Conservation (phyloP, 805 yeast genomes). For the Suhomyces kilbournensis region DNA sequence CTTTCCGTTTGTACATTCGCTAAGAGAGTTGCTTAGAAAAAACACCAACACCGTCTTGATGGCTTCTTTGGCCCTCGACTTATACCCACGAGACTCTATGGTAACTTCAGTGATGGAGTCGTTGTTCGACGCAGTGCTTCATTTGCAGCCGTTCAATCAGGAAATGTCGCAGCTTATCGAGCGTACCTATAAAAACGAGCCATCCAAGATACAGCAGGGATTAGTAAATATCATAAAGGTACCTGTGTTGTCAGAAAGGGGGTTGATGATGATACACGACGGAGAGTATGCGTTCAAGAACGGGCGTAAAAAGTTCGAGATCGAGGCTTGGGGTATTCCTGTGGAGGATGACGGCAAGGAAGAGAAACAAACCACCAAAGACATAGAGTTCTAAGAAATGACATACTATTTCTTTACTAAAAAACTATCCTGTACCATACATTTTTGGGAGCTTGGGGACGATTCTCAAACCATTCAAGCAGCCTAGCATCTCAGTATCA, state of each 20-base stretch:
- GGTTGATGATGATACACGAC: constrained; percentile 70
- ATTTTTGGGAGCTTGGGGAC: neutral
- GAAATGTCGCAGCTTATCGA: constrained; percentile 65
- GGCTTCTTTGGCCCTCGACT: constrained; percentile 59
- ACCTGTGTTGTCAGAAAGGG: constrained; percentile 70
- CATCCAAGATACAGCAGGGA: constrained; percentile 81
- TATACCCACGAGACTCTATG: constrained; percentile 55
- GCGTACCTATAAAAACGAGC: constrained; percentile 65
- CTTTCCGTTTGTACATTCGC: constrained; percentile 58
- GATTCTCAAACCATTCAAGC: too few relatives aligned
- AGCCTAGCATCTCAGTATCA: neutral
- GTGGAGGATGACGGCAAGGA: constrained; percentile 73
- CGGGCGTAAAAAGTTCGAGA: constrained; percentile 78
- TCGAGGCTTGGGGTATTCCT: constrained; percentile 96
- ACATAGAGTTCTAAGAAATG: constrained; percentile 30
- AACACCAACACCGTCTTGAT: constrained; percentile 47
- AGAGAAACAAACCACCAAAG: constrained; percentile 27
- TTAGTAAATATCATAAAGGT: constrained; percentile 71
- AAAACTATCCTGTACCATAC: neutral
- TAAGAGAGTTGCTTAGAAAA: constrained; percentile 52
- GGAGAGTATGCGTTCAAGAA: constrained; percentile 86
- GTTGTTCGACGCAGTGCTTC: constrained; percentile 64
- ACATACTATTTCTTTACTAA: too few relatives aligned
- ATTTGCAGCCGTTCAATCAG: constrained; percentile 79
- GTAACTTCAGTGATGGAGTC: constrained; percentile 52